phyloP scores from a whole-genome alignment of 2,329 filamentous ascomycete genomes.

The Gremmenia infestans region DNA sequence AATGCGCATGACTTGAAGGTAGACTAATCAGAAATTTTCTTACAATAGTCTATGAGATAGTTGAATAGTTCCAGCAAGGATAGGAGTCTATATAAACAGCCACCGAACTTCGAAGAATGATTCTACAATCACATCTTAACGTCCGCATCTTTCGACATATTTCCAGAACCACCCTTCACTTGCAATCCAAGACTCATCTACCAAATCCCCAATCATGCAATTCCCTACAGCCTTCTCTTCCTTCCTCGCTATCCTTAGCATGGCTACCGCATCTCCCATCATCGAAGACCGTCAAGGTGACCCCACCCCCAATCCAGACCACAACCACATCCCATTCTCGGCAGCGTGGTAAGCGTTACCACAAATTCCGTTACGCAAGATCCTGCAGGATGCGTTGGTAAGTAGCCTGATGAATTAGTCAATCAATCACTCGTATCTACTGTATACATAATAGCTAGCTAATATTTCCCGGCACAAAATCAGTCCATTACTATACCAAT shows the following conservation, averaged over 20 bases:
- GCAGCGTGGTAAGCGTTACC: not conserved
- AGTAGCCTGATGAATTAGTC: not conserved
- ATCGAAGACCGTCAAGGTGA: not conserved
- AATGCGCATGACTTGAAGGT: not conserved
- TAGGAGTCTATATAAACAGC: not conserved
- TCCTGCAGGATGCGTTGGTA: not conserved
- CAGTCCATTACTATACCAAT: slow-evolving; percentile 2
- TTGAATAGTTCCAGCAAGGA: not conserved
- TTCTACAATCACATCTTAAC: not conserved
- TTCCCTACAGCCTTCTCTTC: not conserved
- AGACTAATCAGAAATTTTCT: not conserved
- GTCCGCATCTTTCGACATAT: not conserved
- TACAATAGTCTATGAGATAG: not conserved
- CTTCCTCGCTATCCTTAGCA: not conserved
- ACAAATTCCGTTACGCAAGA: not conserved
- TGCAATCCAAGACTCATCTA: not conserved
- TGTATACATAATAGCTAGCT: no score
- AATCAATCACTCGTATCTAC: not conserved
- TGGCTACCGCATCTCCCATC: not conserved
- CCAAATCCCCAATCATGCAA: not conserved
- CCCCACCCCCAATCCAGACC: not conserved
- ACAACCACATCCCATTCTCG: not conserved
- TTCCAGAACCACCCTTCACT: not conserved
- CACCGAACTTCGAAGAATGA: not conserved
- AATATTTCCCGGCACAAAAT: not conserved